A percentile compares a stretch with the other conserved stretches of the same genome.
Conservation (phyloP, 176 grass and related monocot genomes). For the Elaeis guineensis region DNA sequence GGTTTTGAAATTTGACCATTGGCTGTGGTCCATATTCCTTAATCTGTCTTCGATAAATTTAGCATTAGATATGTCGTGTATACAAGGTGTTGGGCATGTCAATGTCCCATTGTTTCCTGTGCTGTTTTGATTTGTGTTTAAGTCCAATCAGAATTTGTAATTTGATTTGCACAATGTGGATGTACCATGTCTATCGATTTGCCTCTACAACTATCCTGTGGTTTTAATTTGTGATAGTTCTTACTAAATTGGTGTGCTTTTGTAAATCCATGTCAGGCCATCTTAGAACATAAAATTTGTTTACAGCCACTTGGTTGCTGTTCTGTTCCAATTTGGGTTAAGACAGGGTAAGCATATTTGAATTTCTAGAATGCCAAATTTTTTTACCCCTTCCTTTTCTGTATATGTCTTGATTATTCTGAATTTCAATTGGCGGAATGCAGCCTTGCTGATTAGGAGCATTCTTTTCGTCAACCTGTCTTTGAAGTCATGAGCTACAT, state of each 20-base stretch:
- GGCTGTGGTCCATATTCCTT: too few relatives aligned
- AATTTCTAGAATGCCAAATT: neutral
- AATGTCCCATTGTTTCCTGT: too few relatives aligned
- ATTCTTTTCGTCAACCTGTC: constrained; percentile 19
- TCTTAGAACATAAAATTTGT: constrained; percentile 1
- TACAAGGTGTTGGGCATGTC: too few relatives aligned
- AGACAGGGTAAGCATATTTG: constrained; percentile 31
- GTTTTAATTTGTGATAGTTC: neutral
- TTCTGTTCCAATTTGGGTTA: constrained; percentile 25
- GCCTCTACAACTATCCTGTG: neutral
- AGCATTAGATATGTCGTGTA: too few relatives aligned
- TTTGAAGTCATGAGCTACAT: constrained; percentile 38
- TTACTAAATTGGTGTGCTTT: constrained; percentile 2
- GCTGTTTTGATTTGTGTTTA: too few relatives aligned
- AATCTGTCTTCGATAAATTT: too few relatives aligned
- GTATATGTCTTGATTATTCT: neutral
- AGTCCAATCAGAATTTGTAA: neutral
- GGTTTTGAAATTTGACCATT: too few relatives aligned
- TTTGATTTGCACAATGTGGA: neutral
- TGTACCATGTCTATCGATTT: neutral
- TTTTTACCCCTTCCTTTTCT: neutral
- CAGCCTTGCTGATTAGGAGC: constrained; percentile 31
- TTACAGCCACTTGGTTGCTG: constrained; percentile 18
- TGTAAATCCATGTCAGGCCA: constrained; percentile 4
- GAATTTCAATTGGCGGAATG: constrained; percentile 11